Percentiles rank a stretch among this genome's conserved stretches.
Evolutionary conservation across 371 early-diverging fungal genomes (phyloP).

Genomic region (Mortierella sp.): DNA sequence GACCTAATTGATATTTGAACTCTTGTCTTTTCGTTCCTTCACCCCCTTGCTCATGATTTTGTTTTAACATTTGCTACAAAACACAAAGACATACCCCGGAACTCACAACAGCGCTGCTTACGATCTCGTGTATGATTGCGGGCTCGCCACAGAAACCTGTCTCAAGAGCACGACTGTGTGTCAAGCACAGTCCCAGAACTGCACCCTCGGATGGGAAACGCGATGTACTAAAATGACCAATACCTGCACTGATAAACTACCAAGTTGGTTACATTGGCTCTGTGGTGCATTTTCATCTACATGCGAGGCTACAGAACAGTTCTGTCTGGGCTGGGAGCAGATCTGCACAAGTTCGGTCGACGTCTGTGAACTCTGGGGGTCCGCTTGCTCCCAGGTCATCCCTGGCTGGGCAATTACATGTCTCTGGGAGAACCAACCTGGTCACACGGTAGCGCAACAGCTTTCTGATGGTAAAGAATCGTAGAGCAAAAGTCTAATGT

Average conservation of each 20-base stretch:
- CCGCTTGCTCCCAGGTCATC: slow-evolving; percentile 34
- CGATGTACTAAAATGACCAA: slow-evolving; percentile 49
- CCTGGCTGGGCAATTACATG: slow-evolving; percentile 48
- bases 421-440: slow-evolving; percentile 58
- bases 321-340: slow-evolving; percentile 54
- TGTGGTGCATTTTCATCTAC: slow-evolving; percentile 46
- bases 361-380: slow-evolving; percentile 46
- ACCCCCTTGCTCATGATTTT: not conserved
- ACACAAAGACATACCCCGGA: slow-evolving; percentile 54
- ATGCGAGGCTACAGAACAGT: slow-evolving; percentile 43
- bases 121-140: slow-evolving; percentile 51
- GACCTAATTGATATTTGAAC: not conserved
- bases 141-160: slow-evolving; percentile 28
- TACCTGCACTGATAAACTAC: slow-evolving; percentile 30
- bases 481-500: not conserved
- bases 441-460: slow-evolving; percentile 42
- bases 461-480: slow-evolving; percentile 44
- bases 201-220: slow-evolving; percentile 33
- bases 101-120: slow-evolving; percentile 58
- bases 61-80: too few species aligned
- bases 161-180: slow-evolving; percentile 38
- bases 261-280: slow-evolving; percentile 53
- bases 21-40: too few species aligned
- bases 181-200: slow-evolving; percentile 36
- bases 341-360: slow-evolving; percentile 45